Evolutionary conservation across 176 grass and related monocot species (phyloP).

Genomic region (Ensete ventricosum): DNA sequence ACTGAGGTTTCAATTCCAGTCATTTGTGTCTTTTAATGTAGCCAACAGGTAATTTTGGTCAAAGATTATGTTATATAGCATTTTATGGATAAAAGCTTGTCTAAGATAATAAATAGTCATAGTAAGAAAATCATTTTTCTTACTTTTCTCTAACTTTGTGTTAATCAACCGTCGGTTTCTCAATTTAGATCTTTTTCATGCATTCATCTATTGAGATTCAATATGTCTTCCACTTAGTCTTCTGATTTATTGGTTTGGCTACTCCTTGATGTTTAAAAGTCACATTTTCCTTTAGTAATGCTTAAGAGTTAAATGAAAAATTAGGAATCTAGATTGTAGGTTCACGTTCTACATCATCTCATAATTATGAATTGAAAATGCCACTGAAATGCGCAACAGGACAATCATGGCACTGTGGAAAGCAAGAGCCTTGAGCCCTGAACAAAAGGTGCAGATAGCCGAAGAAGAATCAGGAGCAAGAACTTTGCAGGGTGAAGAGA

Average conservation of each 20-base stretch:
- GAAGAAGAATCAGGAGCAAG: conserved; percentile 80
- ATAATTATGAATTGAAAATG: conserved; percentile 1
- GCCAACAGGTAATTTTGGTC: conserved; percentile 59
- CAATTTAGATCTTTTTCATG: not conserved
- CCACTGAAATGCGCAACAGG: conserved; percentile 32
- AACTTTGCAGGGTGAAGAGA: conserved; percentile 49
- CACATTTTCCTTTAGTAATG: not conserved
- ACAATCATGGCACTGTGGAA: conserved; percentile 94
- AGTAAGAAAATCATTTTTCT: not conserved
- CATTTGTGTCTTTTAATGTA: conserved; percentile 72
- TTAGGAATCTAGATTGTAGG: not conserved
- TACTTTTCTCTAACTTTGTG: not conserved
- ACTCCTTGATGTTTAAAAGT: not conserved
- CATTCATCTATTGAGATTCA: not conserved
- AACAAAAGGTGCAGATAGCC: conserved; percentile 75
- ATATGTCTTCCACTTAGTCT: not conserved
- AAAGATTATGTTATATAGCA: not conserved
- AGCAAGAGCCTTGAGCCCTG: conserved; percentile 64
- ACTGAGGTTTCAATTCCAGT: conserved; percentile 85
- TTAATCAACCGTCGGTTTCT: not conserved
- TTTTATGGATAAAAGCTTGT: not conserved
- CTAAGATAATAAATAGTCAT: not conserved
- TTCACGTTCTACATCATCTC: not conserved
- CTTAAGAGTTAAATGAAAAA: not conserved
- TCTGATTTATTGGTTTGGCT: not conserved